Base-by-base conservation (phyloP, 2,329 filamentous ascomycete genomes). In the Cercospora citrullina region DNA sequence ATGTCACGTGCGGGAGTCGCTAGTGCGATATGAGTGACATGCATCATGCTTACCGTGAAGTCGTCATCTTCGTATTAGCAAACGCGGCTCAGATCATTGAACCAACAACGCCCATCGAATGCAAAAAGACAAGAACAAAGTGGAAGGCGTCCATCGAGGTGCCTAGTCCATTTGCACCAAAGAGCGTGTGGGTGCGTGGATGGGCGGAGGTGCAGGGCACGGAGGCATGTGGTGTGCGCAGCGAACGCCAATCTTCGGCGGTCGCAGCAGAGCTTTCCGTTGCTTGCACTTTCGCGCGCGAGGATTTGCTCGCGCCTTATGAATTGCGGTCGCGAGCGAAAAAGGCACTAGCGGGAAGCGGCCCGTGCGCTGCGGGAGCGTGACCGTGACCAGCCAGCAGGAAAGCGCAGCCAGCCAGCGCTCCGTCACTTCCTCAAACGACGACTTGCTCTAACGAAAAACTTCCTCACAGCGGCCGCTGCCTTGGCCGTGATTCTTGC, bases 41-140 rank as follows among this genome's bases (percentile, higher is more conserved):
- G 58, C 55, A 65, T 64, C 31, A 60, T 65, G 63, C 55, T 60
- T 60, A 65, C 63, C 55, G 63, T 60, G 63, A 65, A 53, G 63
- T 60, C 63, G 63, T 65, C 63, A 60, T 60, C 21, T 60, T 23
- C 18, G 63, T 36, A 53, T 61, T 39, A 45, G 59, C 28, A 57
- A 59, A 53, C 28, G 55, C 55, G n/a, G 63, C 58, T 31, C 26
- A 26, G 28, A 51, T 53, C 55, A 65, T 33, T 36, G 55, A 30
- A 33, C 10, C 26, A 31, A 31, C 63, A 33, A 53, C 55, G 63
- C 39, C 36, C 21, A 23, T 39, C 21, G 8, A 65, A 51, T 33
- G 63, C 63, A 65, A 45, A n/a, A 65, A 33, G n/a, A 51, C 33
- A 18, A 60, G 21, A 10, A 39, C 16, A 23, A 65, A 10, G 21